These are phyloP conservation scores for Wickerhamiella lipophila DNA, from an alignment of 805 yeast species.

Conservation along the genomic window DNA sequence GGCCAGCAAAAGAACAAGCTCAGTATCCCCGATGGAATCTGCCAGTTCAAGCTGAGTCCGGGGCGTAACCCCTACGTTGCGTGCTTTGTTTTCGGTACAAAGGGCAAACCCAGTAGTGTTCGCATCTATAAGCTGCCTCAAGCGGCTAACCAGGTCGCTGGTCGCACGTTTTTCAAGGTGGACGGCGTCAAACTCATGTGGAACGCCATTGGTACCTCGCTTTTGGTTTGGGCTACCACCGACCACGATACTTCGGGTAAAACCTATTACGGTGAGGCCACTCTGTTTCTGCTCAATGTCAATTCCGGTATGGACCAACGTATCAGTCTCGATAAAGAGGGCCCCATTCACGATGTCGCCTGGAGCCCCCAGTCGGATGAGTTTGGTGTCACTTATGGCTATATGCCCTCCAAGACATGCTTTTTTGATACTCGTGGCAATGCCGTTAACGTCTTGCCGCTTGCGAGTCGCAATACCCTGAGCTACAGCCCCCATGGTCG, in stretches of 20 bases:
- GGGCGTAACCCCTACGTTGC: conserved; percentile 86
- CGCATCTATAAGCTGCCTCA: conserved; percentile 71
- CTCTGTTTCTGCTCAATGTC: conserved; percentile 77
- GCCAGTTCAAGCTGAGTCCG: conserved; percentile 62
- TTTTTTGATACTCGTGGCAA: conserved; percentile 93
- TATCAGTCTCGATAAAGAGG: conserved; percentile 77
- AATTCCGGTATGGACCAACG: conserved; percentile 73
- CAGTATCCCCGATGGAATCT: conserved; percentile 38
- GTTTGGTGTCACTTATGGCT: conserved; percentile 94
- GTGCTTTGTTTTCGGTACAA: conserved; percentile 73
- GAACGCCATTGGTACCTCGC: conserved; percentile 90
- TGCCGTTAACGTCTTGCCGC: conserved; percentile 66
- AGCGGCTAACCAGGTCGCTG: conserved; percentile 63
- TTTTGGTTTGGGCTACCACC: conserved; percentile 84
- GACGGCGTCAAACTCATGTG: conserved; percentile 85
- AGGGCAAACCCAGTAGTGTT: conserved; percentile 82
- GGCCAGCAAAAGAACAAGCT: conserved; percentile 34
- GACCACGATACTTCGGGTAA: conserved; percentile 91
- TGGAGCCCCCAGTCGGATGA: conserved; percentile 97
- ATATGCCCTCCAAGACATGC: conserved; percentile 92
- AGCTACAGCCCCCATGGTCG: conserved; percentile 89
- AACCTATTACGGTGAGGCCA: conserved; percentile 94
- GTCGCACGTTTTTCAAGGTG: conserved; percentile 87
- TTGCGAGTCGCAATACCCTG: conserved; percentile 80
- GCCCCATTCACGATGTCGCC: conserved; percentile 93